Percentiles rank a stretch among this genome's conserved stretches.
These are phyloP conservation scores for Monosporascus sp. DNA, from an alignment of 2,329 filamentous ascomycete genomes.

Conservation along the genomic window DNA sequence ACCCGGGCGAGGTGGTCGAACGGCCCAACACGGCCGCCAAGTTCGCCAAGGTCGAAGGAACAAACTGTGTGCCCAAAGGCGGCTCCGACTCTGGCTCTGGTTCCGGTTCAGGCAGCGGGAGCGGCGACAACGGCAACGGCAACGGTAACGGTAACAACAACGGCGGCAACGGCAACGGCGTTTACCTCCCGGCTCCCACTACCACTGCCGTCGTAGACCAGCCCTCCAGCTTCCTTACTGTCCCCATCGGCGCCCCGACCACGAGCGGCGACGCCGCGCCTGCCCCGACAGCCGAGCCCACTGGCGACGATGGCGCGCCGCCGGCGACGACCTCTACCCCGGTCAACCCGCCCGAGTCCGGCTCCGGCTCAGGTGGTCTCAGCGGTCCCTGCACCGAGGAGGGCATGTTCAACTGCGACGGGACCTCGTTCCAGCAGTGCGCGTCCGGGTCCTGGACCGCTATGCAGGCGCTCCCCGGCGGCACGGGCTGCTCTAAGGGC, in stretches of 20 bases:
- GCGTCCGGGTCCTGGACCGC: conserved; percentile 26
- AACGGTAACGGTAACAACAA: conserved; percentile 1
- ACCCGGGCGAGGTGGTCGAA: conserved; percentile 53
- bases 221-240: neutral
- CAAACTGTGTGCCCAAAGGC: conserved; percentile 25
- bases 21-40: conserved; percentile 28
- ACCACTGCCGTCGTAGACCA: neutral
- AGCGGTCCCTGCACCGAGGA: conserved; percentile 27
- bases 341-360: conserved; percentile 5
- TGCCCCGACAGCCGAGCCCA: conserved; percentile 3
- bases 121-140: neutral
- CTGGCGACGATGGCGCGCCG: conserved; percentile 5
- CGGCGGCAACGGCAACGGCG: conserved; percentile 1
- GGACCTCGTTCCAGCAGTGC: conserved; percentile 29
- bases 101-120: neutral
- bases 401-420: conserved; percentile 30
- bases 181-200: conserved; percentile 1
- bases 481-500: conserved; percentile 24
- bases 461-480: conserved; percentile 23
- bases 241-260: neutral
- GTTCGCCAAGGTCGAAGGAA: conserved; percentile 19
- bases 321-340: conserved; percentile 5
- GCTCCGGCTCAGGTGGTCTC: conserved; percentile 11
- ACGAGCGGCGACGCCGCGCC: neutral
- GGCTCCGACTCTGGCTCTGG: conserved; percentile 15